Evolutionary conservation across 352 stramenopile species (phyloP).

Genomic region (Phytophthora uliginosa): DNA sequence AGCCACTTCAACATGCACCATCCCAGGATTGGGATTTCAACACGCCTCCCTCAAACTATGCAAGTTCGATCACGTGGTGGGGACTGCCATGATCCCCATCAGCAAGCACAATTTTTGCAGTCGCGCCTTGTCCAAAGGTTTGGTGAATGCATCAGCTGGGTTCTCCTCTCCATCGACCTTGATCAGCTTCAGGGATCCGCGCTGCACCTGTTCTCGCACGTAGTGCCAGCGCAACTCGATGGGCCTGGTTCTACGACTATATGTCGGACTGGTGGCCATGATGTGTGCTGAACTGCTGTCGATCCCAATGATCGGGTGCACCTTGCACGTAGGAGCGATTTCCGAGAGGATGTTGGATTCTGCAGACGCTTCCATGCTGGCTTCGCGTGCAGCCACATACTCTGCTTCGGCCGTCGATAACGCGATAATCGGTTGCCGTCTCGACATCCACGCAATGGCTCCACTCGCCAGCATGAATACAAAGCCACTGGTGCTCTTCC

Average conservation of each 20-base stretch:
- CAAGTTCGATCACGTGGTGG: conserved; percentile 6
- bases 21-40: no score
- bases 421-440: background rate
- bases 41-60: conserved; percentile 40
- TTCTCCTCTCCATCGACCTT: conserved; percentile 1
- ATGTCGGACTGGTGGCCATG: background rate
- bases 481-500: conserved; percentile 7
- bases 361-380: background rate
- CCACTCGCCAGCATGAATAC: conserved; percentile 3
- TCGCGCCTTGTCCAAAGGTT: conserved; percentile 5
- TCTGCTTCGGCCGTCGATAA: conserved; percentile 2
- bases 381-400: conserved; percentile 13
- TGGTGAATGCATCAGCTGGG: conserved; percentile 11
- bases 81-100: conserved; percentile 2
- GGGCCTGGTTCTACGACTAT: background rate
- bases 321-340: background rate
- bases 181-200: background rate
- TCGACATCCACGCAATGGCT: conserved; percentile 7
- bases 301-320: background rate
- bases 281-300: background rate
- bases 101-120: background rate
- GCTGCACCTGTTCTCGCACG: conserved; percentile 2
- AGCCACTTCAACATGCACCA: no score
- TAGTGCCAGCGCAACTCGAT: conserved; percentile 9
- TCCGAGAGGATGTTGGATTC: conserved; percentile 7